Evolutionary conservation across 1,284 basidiomycete genomes (phyloP).

Genomic region (Salmacisia buchloeana): DNA sequence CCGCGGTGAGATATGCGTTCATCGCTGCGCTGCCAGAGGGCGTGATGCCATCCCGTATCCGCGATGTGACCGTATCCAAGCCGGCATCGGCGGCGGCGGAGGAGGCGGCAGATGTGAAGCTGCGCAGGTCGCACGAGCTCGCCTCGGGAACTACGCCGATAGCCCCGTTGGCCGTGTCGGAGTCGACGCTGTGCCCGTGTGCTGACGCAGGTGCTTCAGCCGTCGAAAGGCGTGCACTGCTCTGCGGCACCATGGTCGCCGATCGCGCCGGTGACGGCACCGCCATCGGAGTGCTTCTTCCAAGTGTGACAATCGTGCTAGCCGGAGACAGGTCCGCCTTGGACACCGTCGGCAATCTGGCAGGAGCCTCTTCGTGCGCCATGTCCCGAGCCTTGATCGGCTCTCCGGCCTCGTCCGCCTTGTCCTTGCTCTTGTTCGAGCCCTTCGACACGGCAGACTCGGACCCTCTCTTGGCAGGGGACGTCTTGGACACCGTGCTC

Average conservation of each 20-base stretch:
- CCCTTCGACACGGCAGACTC: background rate
- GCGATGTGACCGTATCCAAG: no score
- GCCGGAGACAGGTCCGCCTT: background rate
- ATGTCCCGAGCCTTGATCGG: background rate
- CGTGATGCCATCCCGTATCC: background rate
- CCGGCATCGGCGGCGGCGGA: no score
- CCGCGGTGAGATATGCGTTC: slow-evolving; percentile 30
- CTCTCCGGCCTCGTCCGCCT: background rate
- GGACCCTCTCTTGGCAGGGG: background rate
- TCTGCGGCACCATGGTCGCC: no score
- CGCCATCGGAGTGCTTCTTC: background rate
- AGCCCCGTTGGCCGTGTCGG: no score
- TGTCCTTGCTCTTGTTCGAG: background rate
- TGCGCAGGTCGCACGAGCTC: background rate
- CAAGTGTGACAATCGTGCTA: background rate
- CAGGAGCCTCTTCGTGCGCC: background rate
- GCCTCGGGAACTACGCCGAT: no score
- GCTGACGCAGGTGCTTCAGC: no score
- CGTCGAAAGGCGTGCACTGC: background rate
- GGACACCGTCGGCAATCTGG: no score
- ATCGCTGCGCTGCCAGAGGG: background rate
- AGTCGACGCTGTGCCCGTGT: no score
- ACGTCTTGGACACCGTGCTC: background rate
- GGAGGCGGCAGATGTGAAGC: background rate
- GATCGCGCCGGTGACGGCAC: no score